Base-by-base conservation (phyloP, 495 filamentous ascomycete genomes). In the Aspergillus nanangensis region DNA sequence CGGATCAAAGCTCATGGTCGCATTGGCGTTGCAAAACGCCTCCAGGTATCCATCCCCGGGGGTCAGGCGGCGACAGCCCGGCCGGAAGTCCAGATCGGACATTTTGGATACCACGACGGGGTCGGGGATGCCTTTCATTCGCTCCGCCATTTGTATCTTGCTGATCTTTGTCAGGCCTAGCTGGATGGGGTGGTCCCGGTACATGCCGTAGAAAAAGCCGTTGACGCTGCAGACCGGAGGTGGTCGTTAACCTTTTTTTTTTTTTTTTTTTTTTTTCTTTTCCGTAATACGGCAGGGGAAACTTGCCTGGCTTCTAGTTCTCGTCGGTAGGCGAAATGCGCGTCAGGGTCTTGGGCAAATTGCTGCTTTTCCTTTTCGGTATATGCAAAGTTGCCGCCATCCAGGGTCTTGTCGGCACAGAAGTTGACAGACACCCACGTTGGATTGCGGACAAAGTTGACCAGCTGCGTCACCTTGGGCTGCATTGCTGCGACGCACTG, bases 401-500 rank as follows among this genome's bases (percentile, higher is more conserved):
- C 29, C 60, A 55, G 64, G 19, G 46, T 38, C 2, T 62, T 53
- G 4, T 22, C 50, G 41, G 4, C 59, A 61, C n/a, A 57, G 41
- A 14, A 61, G 23, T 25, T 58, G 52, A 32, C 43, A 39, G 40
- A 43, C 4, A 43, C 18, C 40, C 40, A 43, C 4, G 40, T 43
- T 15, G 40, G 20, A 11, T 43, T 21, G 9, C 40, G 40, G 21
- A 31, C 27, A 19, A 25, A 43, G 40, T 43, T 43, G 5, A 43
- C 40, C 15, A 43, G 5, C 40, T 43, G 18, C 8, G 23, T 25
- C 11, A 23, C 40, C 17, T 43, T 43, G 25, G 24, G 40, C 25
- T 74, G 67, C n/a, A 43, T 17, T 3, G 29, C 0, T 7, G 78
- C 73, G 4, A 84, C 64, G 8, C 82, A 57, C 50, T 82, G 79